Base-by-base conservation (phyloP, 306 rosid genomes). In the Gynostemma pentaphyllum region DNA sequence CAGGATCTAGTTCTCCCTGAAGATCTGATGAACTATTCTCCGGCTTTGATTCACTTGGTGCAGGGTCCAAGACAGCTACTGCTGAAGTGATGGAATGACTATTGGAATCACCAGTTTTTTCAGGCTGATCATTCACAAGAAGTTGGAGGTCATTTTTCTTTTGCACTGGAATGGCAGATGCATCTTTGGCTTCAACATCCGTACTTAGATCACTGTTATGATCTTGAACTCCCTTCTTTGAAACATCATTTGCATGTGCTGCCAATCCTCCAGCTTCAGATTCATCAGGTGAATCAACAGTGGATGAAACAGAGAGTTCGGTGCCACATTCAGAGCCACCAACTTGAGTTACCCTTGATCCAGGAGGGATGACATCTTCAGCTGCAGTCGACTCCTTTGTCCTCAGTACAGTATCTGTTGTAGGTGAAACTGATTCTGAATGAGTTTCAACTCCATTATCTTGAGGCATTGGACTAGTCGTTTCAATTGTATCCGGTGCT, bases 301-400 rank as follows among this genome's bases (percentile, higher is more conserved):
- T 86, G 24, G 99, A 94, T 59, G 97, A 74, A 51, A 94, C 71
- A 48, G 95, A 88, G 40, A 88, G 87, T 54, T 88, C 97, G 1
- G 90, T 84, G 63, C 88, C 84, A 80, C 88, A 82, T 64, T 86
- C 95, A 62, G 97, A 85, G 62, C 82, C 95, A 69, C 82, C 85
- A 45, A 82, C 47, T 42, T 76, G 80, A 69, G 50, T 29, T 5
- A 19, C 51, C 60, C 74, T 79, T 11, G 81, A 82, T 79, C 64
- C 79, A 80, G 45, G 71, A 41, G 44, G 53, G 66, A 72, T 59
- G 32, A 76, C 42, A 74, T 75, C 86, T 60, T 86, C 95, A 46
- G 64, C 67, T 11, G 46, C 19, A 28, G 66, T 30, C 1, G 27
- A 29, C 66, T 86, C 95, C 71, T 75, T 81, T 44, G 79, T 70